phyloP scores from a whole-genome alignment of 2,329 filamentous ascomycete genomes.

The Annulohypoxylon truncatum region DNA sequence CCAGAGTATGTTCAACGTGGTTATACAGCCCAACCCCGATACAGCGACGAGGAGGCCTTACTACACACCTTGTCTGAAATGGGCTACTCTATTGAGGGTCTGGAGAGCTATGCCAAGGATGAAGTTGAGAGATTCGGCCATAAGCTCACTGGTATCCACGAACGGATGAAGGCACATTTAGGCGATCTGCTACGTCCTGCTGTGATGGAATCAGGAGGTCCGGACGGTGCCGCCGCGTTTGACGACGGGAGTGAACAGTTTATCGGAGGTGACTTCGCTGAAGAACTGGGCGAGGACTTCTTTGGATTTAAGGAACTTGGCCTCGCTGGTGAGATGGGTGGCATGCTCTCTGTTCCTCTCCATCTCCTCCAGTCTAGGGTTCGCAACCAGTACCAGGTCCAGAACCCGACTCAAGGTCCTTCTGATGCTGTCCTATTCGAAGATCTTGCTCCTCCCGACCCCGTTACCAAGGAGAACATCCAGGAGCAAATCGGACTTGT shows the following conservation, averaged over 20 bases:
- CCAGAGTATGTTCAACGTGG: conserved; percentile 55
- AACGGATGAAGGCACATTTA: conserved; percentile 92
- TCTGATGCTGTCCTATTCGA: conserved; percentile 72
- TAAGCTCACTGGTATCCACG: conserved; percentile 86
- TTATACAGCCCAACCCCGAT: conserved; percentile 69
- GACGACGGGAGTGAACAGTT: conserved; percentile 98
- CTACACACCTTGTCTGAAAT: conserved; percentile 87
- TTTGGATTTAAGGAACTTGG: conserved; percentile 98
- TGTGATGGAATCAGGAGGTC: conserved; percentile 79
- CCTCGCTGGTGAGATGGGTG: conserved; percentile 89
- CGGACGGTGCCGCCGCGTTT: conserved; percentile 87
- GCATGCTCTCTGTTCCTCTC: conserved; percentile 89
- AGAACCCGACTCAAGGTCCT: conserved; percentile 71
- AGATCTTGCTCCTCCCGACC: conserved; percentile 75
- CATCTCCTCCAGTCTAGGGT: conserved; percentile 94
- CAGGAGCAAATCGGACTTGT: conserved; percentile 86
- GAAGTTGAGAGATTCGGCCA: conserved; percentile 87
- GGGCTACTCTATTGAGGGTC: conserved; percentile 81
- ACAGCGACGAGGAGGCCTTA: conserved; percentile 85
- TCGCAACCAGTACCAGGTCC: conserved; percentile 83
- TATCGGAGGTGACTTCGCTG: conserved; percentile 94
- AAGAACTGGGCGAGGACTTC: conserved; percentile 98
- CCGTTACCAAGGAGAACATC: conserved; percentile 83
- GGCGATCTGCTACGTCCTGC: conserved; percentile 94
- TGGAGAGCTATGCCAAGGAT: conserved; percentile 91